phyloP scores from a whole-genome alignment of 306 rosid species.

The Aeschynomene evenia region DNA sequence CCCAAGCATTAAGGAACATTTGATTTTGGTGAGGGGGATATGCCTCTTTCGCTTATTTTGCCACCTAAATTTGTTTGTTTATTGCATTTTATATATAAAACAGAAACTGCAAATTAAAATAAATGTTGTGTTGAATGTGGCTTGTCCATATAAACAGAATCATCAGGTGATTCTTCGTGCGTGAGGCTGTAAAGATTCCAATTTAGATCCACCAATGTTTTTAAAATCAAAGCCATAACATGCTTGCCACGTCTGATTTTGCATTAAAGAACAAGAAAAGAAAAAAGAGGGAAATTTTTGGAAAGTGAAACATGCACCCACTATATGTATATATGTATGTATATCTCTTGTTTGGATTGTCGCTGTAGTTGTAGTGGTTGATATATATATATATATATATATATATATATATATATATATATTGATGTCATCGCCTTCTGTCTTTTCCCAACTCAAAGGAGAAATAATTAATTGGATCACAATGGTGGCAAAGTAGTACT shows the following conservation, averaged over 20 bases:
- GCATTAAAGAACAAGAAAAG: constrained; percentile 25
- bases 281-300: too few relatives aligned
- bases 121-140: constrained; percentile 9
- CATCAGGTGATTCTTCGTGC: constrained; percentile 50
- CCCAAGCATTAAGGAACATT: constrained; percentile 36
- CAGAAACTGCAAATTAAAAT: not conserved
- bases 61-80: constrained; percentile 19
- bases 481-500: constrained; percentile 32
- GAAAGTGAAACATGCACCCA: constrained; percentile 44
- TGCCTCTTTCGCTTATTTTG: constrained; percentile 12
- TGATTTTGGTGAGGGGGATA: constrained; percentile 28
- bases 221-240: constrained; percentile 41
- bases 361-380: constrained; percentile 37
- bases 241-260: constrained; percentile 57
- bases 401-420: too few relatives aligned
- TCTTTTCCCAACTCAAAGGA: constrained; percentile 73
- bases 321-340: too few relatives aligned
- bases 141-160: constrained; percentile 35
- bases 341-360: constrained; percentile 39
- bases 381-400: too few relatives aligned
- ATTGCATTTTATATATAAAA: not conserved
- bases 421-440: constrained; percentile 40
- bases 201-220: constrained; percentile 27
- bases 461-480: constrained; percentile 31
- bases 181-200: constrained; percentile 50